phyloP scores from a whole-genome alignment of 139 green algal species.

The Volvox reticuliferus region DNA sequence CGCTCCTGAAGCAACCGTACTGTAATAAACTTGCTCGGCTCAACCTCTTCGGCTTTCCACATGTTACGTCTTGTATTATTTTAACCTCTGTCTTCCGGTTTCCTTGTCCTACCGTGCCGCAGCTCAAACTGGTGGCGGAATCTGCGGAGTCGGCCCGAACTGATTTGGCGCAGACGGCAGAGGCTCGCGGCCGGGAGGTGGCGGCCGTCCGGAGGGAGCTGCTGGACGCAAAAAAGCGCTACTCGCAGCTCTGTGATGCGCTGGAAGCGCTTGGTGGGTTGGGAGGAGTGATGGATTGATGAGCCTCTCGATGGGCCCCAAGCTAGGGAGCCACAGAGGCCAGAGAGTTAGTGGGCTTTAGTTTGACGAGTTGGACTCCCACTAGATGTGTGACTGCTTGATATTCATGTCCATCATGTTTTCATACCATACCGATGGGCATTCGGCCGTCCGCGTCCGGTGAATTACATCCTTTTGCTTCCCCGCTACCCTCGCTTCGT shows the following conservation, averaged over 20 bases:
- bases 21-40: neutral
- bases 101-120: neutral
- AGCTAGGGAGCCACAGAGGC: no score
- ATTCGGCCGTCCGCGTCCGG: no score
- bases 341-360: no score
- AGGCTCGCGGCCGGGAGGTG: slow-evolving; percentile 40
- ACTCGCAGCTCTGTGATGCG: slow-evolving; percentile 18
- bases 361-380: no score
- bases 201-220: slow-evolving; percentile 39
- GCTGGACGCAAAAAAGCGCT: slow-evolving; percentile 38
- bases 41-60: neutral
- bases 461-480: no score
- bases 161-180: slow-evolving; percentile 23
- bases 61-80: neutral
- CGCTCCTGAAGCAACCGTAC: no score
- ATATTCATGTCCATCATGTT: no score
- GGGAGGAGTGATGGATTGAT: neutral
- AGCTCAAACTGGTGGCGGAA: neutral
- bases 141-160: slow-evolving; percentile 3
- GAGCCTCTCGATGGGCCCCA: no score
- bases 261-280: slow-evolving; percentile 30
- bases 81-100: neutral
- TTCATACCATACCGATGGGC: no score
- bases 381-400: no score
- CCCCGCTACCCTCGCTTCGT: no score